Percentiles rank a stretch among this genome's conserved stretches.
phyloP scores from a whole-genome alignment of 2,329 filamentous ascomycete species.

The Xylogone sp. region DNA sequence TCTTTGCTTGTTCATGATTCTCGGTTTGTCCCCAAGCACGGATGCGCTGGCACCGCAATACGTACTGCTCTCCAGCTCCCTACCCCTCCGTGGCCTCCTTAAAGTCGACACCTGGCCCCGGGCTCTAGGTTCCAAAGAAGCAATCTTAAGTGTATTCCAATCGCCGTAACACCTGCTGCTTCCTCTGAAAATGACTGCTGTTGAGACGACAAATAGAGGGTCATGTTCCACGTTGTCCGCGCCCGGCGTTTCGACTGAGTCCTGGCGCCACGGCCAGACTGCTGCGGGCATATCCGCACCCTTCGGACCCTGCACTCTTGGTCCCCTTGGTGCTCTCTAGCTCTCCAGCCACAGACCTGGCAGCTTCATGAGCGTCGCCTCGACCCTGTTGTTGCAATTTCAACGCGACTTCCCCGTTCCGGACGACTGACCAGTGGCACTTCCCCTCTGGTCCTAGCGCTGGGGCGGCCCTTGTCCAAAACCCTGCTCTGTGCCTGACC shows the following conservation, averaged over 20 bases:
- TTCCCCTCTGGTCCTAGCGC: not conserved
- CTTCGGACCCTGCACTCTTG: not conserved
- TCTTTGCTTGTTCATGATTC: no score
- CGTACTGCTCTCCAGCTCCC: no score
- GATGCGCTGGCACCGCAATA: no score
- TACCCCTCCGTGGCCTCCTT: no score
- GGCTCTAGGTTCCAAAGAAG: no score
- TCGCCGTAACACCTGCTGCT: not conserved
- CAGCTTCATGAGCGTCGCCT: no score
- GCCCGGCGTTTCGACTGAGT: not conserved
- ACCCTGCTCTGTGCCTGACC: not conserved
- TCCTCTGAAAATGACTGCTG: not conserved
- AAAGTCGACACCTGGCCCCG: no score
- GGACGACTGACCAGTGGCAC: not conserved
- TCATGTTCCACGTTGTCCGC: not conserved
- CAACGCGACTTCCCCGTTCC: not conserved
- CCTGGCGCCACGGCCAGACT: not conserved
- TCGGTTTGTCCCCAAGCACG: no score
- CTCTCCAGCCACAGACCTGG: no score
- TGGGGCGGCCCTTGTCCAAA: not conserved
- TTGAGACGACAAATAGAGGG: not conserved
- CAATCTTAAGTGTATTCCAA: not conserved
- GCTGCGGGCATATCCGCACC: not conserved
- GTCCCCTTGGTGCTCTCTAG: no score
- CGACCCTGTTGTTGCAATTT: not conserved